These are phyloP conservation scores for Botryotinia globosa DNA, from an alignment of 2,329 filamentous ascomycete genomes.

Conservation along the genomic window DNA sequence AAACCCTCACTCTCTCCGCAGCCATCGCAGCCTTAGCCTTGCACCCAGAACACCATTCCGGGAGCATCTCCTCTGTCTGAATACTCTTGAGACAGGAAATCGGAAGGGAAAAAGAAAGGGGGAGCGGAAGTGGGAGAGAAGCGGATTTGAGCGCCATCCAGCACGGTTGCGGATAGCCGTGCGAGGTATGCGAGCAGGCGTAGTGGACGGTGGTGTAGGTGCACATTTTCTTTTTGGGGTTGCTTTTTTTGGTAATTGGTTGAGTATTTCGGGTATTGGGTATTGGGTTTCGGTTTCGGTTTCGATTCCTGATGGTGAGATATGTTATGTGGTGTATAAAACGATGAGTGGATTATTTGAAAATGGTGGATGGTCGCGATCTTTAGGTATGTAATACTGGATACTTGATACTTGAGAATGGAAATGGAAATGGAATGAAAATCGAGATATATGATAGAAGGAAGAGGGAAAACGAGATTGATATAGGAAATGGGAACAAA, in stretches of 20 bases:
- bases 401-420: too few species aligned
- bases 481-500: neutral
- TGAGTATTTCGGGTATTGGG: neutral
- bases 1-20: neutral
- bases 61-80: neutral
- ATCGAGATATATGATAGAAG: neutral
- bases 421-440: neutral
- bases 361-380: neutral
- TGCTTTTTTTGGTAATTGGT: neutral
- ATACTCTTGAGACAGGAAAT: neutral
- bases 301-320: too few species aligned
- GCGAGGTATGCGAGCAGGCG: neutral
- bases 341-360: neutral
- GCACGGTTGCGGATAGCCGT: neutral
- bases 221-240: neutral
- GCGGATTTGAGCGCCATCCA: neutral
- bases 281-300: too few species aligned
- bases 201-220: neutral
- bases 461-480: neutral
- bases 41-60: neutral
- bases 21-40: neutral
- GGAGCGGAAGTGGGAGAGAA: neutral
- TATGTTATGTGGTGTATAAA: neutral
- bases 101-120: neutral
- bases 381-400: too few species aligned